phyloP scores from a whole-genome alignment of 176 grass and related monocot genomes.

The Oryza glumipatula region DNA sequence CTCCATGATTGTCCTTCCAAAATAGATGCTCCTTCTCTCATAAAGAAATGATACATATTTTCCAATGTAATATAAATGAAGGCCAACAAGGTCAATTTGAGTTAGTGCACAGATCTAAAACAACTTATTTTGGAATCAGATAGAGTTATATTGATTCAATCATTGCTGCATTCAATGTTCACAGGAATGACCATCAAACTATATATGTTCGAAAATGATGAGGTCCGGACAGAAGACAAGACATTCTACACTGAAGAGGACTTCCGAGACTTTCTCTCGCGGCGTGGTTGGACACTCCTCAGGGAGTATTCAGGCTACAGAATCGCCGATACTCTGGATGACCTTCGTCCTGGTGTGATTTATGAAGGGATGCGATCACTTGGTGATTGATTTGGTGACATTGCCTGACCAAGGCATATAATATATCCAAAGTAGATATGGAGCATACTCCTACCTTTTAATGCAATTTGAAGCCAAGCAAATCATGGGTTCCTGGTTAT shows the following conservation, averaged over 20 bases:
- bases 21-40: not conserved
- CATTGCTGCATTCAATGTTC: slow-evolving; percentile 17
- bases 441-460: not conserved
- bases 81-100: not conserved
- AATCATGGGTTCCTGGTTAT: not conserved
- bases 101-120: not conserved
- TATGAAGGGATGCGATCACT: slow-evolving; percentile 70
- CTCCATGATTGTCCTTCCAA: not conserved
- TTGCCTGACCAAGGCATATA: slow-evolving; percentile 5
- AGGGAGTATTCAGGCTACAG: slow-evolving; percentile 71
- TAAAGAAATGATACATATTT: not conserved
- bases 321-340: slow-evolving; percentile 67
- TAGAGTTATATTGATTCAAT: not conserved
- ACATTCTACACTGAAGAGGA: slow-evolving; percentile 88
- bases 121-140: not conserved
- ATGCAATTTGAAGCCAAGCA: not conserved
- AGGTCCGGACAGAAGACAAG: slow-evolving; percentile 75
- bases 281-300: slow-evolving; percentile 69
- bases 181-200: slow-evolving; percentile 82
- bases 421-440: slow-evolving; percentile 2
- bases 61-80: not conserved
- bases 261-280: slow-evolving; percentile 66
- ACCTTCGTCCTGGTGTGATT: slow-evolving; percentile 70
- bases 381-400: slow-evolving; percentile 50
- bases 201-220: slow-evolving; percentile 75